These are phyloP conservation scores for Groenewaldozyma sp. DNA, from an alignment of 1,139 yeast genomes.

Conservation along the genomic window DNA sequence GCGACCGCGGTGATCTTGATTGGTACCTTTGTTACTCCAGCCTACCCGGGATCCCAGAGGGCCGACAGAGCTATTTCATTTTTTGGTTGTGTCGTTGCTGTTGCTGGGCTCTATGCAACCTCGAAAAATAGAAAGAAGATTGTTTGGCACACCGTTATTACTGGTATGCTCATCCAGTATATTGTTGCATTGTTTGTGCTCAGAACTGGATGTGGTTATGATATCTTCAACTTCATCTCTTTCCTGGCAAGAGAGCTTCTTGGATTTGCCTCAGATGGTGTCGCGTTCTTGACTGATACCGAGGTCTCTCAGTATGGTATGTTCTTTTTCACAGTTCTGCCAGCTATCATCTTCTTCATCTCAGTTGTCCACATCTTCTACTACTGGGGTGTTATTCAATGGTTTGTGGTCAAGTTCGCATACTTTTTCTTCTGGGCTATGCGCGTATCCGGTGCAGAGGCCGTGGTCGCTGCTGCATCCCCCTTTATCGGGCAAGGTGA, in stretches of 20 bases:
- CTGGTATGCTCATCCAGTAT: constrained; percentile 55
- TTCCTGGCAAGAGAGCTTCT: constrained; percentile 50
- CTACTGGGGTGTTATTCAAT: constrained; percentile 53
- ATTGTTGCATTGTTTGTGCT: constrained; percentile 54
- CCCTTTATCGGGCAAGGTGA: constrained; percentile 67
- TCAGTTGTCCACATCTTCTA: constrained; percentile 55
- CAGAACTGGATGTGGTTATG: constrained; percentile 53
- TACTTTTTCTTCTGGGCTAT: constrained; percentile 54
- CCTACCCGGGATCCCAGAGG: constrained; percentile 38
- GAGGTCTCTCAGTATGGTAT: constrained; percentile 35
- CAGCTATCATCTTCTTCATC: constrained; percentile 56
- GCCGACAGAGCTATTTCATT: constrained; percentile 53
- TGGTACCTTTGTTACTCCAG: constrained; percentile 50
- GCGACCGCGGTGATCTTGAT: constrained; percentile 42
- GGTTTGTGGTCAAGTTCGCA: constrained; percentile 54
- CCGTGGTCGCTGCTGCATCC: constrained; percentile 60
- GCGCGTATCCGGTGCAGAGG: constrained; percentile 57
- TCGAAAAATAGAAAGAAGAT: constrained; percentile 41
- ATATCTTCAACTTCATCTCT: constrained; percentile 54
- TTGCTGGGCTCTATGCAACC: constrained; percentile 39
- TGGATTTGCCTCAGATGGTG: constrained; percentile 55
- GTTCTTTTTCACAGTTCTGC: constrained; percentile 54
- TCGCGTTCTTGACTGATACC: constrained; percentile 45
- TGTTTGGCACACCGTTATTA: constrained; percentile 55
- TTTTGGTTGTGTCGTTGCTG: constrained; percentile 46